phyloP scores from a whole-genome alignment of 2,329 filamentous ascomycete species.

The Chaetomium globosum region DNA sequence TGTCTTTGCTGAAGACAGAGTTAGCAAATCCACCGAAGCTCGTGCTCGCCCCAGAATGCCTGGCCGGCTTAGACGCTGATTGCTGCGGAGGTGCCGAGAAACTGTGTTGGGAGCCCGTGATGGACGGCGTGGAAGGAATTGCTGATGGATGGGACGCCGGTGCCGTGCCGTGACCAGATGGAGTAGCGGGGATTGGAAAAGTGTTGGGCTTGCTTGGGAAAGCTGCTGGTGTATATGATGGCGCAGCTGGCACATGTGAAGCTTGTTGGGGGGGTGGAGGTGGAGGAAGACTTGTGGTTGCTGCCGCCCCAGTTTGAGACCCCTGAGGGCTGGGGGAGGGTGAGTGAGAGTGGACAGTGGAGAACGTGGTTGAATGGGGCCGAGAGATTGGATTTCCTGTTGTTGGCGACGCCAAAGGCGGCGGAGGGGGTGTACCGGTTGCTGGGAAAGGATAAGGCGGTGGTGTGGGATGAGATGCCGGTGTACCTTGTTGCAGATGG shows the following conservation, averaged over 20 bases:
- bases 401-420: not conserved
- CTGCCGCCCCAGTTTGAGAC: not conserved
- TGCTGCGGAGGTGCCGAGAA: not conserved
- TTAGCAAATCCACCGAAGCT: conserved; percentile 29
- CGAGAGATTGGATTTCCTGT: not conserved
- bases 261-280: not conserved
- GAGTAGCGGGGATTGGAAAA: not conserved
- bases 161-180: conserved; percentile 8
- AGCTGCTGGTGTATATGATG: conserved; percentile 25
- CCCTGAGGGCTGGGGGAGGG: not conserved
- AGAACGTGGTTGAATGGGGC: not conserved
- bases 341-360: conserved; percentile 3
- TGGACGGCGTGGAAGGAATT: conserved; percentile 22
- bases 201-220: conserved; percentile 19
- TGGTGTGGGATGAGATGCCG: not conserved
- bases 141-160: conserved; percentile 20
- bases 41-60: conserved; percentile 6
- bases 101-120: conserved; percentile 10
- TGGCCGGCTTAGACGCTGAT: conserved; percentile 11
- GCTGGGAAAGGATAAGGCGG: not conserved
- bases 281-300: not conserved
- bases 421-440: conserved; percentile 5
- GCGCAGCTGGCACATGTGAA: not conserved
- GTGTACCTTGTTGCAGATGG: not conserved
- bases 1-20: conserved; percentile 36